These are phyloP conservation scores for Aspergillus nomiae DNA, from an alignment of 2,329 filamentous ascomycete genomes.

Conservation along the genomic window DNA sequence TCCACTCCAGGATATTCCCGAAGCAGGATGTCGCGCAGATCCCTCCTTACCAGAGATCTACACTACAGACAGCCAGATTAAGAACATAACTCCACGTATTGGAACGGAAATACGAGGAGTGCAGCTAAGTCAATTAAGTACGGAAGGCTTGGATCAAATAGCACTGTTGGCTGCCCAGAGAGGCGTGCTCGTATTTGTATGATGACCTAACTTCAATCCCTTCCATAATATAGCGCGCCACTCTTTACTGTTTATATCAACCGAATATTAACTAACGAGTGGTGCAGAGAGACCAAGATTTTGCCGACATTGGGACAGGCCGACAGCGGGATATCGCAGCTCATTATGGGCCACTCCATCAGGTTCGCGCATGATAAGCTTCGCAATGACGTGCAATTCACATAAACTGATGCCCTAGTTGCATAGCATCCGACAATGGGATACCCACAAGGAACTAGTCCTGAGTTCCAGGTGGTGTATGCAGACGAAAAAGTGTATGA, in stretches of 20 bases:
- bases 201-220: not conserved
- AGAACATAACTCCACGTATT: constrained; percentile 12
- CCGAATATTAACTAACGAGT: not conserved
- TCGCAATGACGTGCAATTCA: not conserved
- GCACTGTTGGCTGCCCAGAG: constrained; percentile 12
- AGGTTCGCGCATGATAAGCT: not conserved
- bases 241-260: not conserved
- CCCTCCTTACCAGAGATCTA: constrained; percentile 6
- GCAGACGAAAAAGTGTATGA: constrained; percentile 15
- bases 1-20: constrained; percentile 1
- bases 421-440: constrained; percentile 15
- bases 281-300: constrained; percentile 12
- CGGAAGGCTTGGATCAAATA: constrained; percentile 10
- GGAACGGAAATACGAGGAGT: constrained; percentile 9
- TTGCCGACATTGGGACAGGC: constrained; percentile 11
- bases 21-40: constrained; percentile 10
- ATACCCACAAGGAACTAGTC: constrained; percentile 11
- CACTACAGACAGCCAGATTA: not conserved
- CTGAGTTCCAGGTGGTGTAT: constrained; percentile 14
- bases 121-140: constrained; percentile 9
- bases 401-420: not conserved
- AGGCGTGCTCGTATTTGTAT: constrained; percentile 14
- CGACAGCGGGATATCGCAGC: constrained; percentile 8
- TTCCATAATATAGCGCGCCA: not conserved
- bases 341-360: constrained; percentile 13